Percentiles rank a stretch among this genome's conserved stretches.
These are phyloP conservation scores for Xylaria sp. DNA, from an alignment of 2,329 filamentous ascomycete species.

Conservation along the genomic window DNA sequence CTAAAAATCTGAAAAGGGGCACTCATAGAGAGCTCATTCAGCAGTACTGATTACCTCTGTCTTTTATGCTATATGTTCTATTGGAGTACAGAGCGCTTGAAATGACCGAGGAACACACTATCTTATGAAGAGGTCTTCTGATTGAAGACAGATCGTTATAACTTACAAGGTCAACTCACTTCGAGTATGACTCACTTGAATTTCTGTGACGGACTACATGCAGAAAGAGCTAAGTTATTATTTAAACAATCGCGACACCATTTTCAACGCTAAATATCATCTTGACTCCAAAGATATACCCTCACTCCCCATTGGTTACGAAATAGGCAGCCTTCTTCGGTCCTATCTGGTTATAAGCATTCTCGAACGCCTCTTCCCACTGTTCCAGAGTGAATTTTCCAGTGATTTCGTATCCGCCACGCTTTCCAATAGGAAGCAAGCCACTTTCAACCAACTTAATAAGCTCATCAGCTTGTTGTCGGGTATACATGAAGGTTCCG, in stretches of 20 bases:
- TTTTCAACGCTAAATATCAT: neutral
- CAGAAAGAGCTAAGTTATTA: no score
- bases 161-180: no score
- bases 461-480: neutral
- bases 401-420: neutral
- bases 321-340: conserved; percentile 5
- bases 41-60: no score
- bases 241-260: neutral
- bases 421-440: neutral
- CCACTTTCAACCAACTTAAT: neutral
- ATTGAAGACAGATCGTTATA: no score
- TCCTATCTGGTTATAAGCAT: neutral
- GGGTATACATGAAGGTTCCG: neutral
- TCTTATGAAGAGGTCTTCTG: no score
- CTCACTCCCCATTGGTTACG: neutral
- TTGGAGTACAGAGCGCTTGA: no score
- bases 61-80: no score
- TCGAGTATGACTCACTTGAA: no score
- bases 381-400: neutral
- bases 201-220: no score
- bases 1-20: no score
- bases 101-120: no score
- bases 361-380: neutral
- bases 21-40: no score
- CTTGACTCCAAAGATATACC: neutral